Base-by-base conservation (phyloP, 352 stramenopile genomes). In the Peronospora destructor region DNA sequence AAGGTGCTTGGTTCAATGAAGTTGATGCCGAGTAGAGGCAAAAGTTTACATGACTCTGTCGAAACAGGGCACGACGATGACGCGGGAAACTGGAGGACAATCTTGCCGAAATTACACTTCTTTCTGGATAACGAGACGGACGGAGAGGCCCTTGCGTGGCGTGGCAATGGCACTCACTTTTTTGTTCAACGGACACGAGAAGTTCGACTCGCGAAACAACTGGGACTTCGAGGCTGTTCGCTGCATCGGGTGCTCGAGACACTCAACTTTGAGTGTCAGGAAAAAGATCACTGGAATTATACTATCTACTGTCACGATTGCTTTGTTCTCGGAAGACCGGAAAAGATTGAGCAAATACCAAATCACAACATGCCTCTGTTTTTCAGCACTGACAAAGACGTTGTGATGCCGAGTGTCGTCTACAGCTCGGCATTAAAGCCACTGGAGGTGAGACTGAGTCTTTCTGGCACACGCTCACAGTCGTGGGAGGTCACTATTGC, bases 391-490 rank as follows among this genome's bases (percentile, higher is more conserved):
- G 54, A 53, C 14, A 45, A 30, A 13, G 42, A 53, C 30, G 30
- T 67, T 32, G 17, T 17, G 4, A 68, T 71, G 68, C 65, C 68
- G 4, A 59, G 38, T 21, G 45, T 75, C 19, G 56, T 62, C 2
- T 78, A 73, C 45, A 71, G 40, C 48, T 43, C 68, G 8, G 51
- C 54, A 8, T 50, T 86, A 9, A 73, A 72, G 12, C 75, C 75
- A 9, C 45, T 86, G 12, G 75, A 86, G 45, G 59, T 86, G 19
- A 68, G 68, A 2, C 12, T 86, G 10, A 78, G 59, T 52, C 60
- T 76, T 13, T 48, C 54, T 9, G 44, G 60, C 21, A 33, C 51
- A 9, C 14, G 35, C 14, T 63, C 51, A 3, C 33, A 61, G 37
- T 49, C 56, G 17, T 73, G 66, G 39, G 52, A 69, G 25, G 62